These are phyloP conservation scores for Harringtonia lauricola DNA, from an alignment of 2,329 filamentous ascomycete genomes.

Conservation along the genomic window DNA sequence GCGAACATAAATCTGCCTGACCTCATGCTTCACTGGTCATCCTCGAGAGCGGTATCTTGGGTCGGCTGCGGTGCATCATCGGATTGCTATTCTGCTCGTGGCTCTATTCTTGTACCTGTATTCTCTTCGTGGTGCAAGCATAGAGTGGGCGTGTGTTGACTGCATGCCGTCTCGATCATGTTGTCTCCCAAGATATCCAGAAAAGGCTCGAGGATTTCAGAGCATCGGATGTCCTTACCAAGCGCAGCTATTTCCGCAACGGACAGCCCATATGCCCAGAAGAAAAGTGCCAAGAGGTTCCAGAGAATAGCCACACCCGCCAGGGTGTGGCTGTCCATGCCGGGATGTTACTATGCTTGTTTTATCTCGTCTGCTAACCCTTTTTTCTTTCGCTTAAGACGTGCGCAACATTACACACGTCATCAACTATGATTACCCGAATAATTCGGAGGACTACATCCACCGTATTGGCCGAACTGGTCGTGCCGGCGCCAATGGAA, in stretches of 20 bases:
- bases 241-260: constrained; percentile 42
- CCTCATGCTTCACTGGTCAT: constrained; percentile 72
- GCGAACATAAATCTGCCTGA: constrained; percentile 88
- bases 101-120: constrained; percentile 62
- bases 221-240: constrained; percentile 39
- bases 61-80: constrained; percentile 56
- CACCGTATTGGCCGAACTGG: constrained; percentile 95
- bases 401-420: constrained; percentile 99
- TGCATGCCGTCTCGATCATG: constrained; percentile 45
- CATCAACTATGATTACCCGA: constrained; percentile 99
- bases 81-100: constrained; percentile 62
- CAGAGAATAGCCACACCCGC: constrained; percentile 40
- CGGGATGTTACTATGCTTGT: constrained; percentile 51
- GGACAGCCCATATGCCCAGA: constrained; percentile 47
- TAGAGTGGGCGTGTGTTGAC: constrained; percentile 73
- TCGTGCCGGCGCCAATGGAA: constrained; percentile 87
- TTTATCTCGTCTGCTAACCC: constrained; percentile 62
- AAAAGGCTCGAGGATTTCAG: constrained; percentile 39
- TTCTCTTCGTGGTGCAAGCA: constrained; percentile 57
- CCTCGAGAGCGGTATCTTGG: constrained; percentile 76
- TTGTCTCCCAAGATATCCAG: constrained; percentile 46
- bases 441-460: constrained; percentile 98
- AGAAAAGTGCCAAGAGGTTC: constrained; percentile 37
- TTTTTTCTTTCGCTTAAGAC: constrained; percentile 74
- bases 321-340: constrained; percentile 34